Percentiles rank a stretch among this genome's conserved stretches.
These are phyloP conservation scores for Physaria fendleri DNA, from an alignment of 345 rosid species.

Conservation along the genomic window DNA sequence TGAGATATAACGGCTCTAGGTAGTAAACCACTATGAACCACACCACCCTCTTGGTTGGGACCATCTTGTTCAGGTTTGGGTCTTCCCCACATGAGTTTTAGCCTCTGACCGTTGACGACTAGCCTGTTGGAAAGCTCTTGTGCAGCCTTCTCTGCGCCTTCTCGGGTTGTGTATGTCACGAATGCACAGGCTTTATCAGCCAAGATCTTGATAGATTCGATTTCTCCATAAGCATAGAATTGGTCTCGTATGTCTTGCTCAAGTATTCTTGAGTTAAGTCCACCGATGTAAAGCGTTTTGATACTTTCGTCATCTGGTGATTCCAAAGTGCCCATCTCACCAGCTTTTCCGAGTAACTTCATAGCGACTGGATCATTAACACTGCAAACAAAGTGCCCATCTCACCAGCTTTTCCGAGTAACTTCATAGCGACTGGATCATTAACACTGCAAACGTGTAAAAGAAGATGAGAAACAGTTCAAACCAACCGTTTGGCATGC, in stretches of 20 bases:
- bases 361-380: conserved; percentile 92
- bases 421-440: conserved; percentile 87
- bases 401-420: conserved; percentile 91
- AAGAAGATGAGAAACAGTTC: conserved; percentile 5
- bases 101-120: conserved; percentile 79
- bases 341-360: conserved; percentile 90
- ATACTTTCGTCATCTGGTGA: conserved; percentile 90
- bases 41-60: conserved; percentile 60
- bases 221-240: conserved; percentile 88
- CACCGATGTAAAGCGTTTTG: conserved; percentile 84
- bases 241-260: conserved; percentile 91
- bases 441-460: conserved; percentile 52
- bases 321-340: conserved; percentile 92
- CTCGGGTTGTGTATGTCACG: conserved; percentile 88
- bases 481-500: background rate
- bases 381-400: no score
- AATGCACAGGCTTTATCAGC: conserved; percentile 88
- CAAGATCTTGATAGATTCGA: conserved; percentile 78
- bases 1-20: conserved; percentile 86
- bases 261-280: conserved; percentile 70
- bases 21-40: conserved; percentile 72
- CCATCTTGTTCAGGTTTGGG: conserved; percentile 70
- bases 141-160: conserved; percentile 96
- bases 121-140: conserved; percentile 84
- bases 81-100: conserved; percentile 94